Base-by-base conservation (phyloP, 2,329 filamentous ascomycete genomes). In the Geosmithia flava region DNA sequence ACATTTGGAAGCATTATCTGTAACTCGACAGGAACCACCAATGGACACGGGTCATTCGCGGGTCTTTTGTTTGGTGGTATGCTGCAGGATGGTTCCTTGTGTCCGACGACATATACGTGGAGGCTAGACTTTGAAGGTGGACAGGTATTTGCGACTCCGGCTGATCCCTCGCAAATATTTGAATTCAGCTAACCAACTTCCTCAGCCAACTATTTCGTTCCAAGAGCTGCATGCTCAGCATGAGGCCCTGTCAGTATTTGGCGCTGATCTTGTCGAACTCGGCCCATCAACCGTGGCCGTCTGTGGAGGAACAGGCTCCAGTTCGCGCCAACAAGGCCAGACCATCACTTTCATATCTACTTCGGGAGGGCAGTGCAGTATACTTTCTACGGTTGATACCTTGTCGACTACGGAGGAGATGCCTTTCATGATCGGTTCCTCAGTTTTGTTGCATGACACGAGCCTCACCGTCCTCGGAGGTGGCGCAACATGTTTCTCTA, bases 401-500 rank as follows among this genome's bases (percentile, higher is more conserved):
- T 27, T 39, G 16, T 17, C 23, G 27, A 43, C 23, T 5, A 16
- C 29, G 6, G 3, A 43, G 2, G 33, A 50, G 10, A 51, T 55
- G 48, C 87, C 87, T 13, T 70, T 95, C 6, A 71, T 95, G 46
- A 71, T 88, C 46, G 88, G 90, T 2, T 75, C 81, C 48, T 80
- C 80, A 4, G 68, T 75, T 7, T 63, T 75, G 15, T 59, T 67
- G 27, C 64, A 74, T 1, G 65, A 68, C 42, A 65, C 70, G 29
- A 64, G 74, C 17, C 56, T 89, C 3, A 57, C 87, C 10, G 66
- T 94, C 7, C 63, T 85, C 45, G 88, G 88, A 1, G 90, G 90
- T 16, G 90, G 88, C 39, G 87, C 85, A 16, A 87, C 88, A 0
- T 95, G 88, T 61, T 95, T 95, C 68, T 89, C 87, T 0, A 95